These are phyloP conservation scores for Cryphonectria japonica DNA, from an alignment of 2,329 filamentous ascomycete genomes.

Conservation along the genomic window DNA sequence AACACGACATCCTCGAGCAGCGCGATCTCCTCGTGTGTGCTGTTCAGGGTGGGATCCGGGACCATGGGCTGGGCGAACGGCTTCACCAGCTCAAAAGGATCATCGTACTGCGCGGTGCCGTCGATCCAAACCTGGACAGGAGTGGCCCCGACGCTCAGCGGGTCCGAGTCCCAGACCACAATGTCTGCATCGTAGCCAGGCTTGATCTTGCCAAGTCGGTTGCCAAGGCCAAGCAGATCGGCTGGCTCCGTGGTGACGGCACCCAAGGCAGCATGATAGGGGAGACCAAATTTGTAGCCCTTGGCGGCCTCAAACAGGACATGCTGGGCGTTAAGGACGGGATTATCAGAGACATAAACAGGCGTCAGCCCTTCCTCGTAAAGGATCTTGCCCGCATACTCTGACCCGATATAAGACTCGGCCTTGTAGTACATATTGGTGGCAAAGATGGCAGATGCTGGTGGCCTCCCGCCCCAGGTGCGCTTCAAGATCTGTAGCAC, in stretches of 20 bases:
- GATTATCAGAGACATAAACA: constrained; percentile 73
- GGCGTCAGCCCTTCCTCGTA: constrained; percentile 67
- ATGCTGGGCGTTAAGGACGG: constrained; percentile 70
- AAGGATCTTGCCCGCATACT: constrained; percentile 68
- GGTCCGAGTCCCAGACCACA: constrained; percentile 66
- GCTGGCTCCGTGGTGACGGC: constrained; percentile 63
- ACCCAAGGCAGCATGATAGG: constrained; percentile 62
- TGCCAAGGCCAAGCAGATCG: constrained; percentile 58
- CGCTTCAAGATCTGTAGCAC: constrained; percentile 55
- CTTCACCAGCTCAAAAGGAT: constrained; percentile 59
- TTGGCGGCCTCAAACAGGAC: constrained; percentile 69
- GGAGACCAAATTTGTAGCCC: constrained; percentile 61
- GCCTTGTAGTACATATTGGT: constrained; percentile 76
- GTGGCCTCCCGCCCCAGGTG: constrained; percentile 56
- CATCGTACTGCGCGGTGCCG: constrained; percentile 59
- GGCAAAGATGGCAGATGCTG: constrained; percentile 67
- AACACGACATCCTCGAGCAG: constrained; percentile 52
- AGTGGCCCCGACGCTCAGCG: constrained; percentile 61
- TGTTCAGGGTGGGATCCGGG: constrained; percentile 45
- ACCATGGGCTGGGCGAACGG: constrained; percentile 44
- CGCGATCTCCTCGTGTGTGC: constrained; percentile 47
- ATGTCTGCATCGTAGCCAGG: constrained; percentile 65
- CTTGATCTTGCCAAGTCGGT: constrained; percentile 64
- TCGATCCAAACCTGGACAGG: constrained; percentile 69
- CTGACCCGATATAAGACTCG: constrained; percentile 66